Evolutionary conservation across 768 basidiomycete genomes (phyloP), one percentile per base, ranked within the genome.

Genomic region (Fibroporia radiculosa): DNA sequence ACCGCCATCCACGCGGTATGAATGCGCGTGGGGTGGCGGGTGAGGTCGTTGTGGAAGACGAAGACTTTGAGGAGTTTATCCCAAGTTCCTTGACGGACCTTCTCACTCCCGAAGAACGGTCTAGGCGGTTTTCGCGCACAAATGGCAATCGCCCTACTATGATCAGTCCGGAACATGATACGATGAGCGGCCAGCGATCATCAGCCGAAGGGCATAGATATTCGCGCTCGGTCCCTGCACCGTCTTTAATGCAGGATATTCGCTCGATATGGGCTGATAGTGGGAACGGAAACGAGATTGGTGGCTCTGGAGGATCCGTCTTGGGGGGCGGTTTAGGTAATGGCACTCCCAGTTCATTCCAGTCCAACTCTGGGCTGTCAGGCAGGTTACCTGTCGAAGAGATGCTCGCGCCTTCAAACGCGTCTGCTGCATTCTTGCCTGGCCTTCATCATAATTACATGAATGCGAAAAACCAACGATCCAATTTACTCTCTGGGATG

Each of bases 41-140:
- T 3, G 64, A 62, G 14, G 74, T 73, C 14, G 63, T 65, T 27
- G 76, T 75, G 0, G 80, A 81, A 16, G 85, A 84, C 39, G 89
- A 81, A 35, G 88, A 93, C 52, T 58, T 89, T 38, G 90, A 92
- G 57, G 93, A 92, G 45, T 87, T 97, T 60, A 61, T 98, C 24
- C 95, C 95, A 0, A 82, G 86, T 44, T 88, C 84, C 3, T 67
- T 98, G 37, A 89, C 81, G 22, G 93, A 97, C 48, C 71, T 98
- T 6, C 69, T 98, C 37, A 95, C 93, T 0, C 88, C 89, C 0
- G 84, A 83, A 53, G 95, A 97, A 65, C 74, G 83, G 51, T 84
- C 77, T 25, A 71, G 93, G 25, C 70, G 92, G 34, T 82, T 90
- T 75, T 86, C 84, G 24, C 73, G 89, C 40, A 81, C 80, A n/a